Evolutionary conservation across 2,329 filamentous ascomycete species (phyloP), one percentile per base, ranked within the genome.

Genomic region (Fusarium cicatricum): DNA sequence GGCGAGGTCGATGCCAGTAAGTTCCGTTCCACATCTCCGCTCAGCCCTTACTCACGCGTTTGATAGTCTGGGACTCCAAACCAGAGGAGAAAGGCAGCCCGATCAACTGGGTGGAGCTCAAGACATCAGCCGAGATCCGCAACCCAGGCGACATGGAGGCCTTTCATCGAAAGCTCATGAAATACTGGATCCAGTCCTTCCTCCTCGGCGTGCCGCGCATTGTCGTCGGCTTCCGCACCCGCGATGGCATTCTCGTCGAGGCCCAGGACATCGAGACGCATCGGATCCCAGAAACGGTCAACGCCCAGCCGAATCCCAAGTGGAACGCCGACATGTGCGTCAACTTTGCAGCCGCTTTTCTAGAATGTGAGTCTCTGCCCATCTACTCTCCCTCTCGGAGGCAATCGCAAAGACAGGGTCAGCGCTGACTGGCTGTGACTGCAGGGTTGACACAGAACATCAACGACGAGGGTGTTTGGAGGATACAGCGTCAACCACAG

Each of bases 161-260:
- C 60, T 97, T 94, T 71, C 91, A 97, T 75, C 85, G 90, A 42
- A 98, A 98, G 73, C 82, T 98, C 49, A 85, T 96, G 75, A 96
- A 96, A 70, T 97, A 94, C 77, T 99, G 95, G 95, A 91, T 94
- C 12, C 95, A 98, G 74, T 96, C 91, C 0, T 99, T 97, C 71
- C 81, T 99, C 3, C 87, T 99, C 2, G 94, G 94, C 34, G 93
- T 98, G 1, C 92, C 92, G 1, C 95, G 89, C 64, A 91, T 99
- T 62, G 86, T 97, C 39, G 90, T 99, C 26, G 95, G 95, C 1
- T 97, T 95, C 72, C 87, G 95, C 41, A 88, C 85, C 29, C 85
- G 75, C 15, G 75, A 88, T 50, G 94, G 95, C 8, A 83, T 91
- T 47, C 79, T 99, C 17, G 81, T 82, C 41, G 81, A 85, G 11